Conservation (phyloP, 768 basidiomycete species). For the Trametes punicea region DNA sequence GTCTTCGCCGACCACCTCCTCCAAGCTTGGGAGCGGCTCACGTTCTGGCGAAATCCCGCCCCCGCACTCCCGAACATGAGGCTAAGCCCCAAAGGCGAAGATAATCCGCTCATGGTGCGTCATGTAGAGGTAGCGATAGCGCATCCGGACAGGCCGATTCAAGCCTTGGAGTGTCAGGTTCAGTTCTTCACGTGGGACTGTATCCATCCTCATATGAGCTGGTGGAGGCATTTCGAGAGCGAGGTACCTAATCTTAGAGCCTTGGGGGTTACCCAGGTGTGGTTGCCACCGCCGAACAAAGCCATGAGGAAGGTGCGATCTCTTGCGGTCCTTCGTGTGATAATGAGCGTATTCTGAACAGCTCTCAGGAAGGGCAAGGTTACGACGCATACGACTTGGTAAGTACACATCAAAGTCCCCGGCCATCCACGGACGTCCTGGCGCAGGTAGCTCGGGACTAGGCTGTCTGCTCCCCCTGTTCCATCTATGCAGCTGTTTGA, state of each 20-base stretch:
- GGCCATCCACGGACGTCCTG: neutral
- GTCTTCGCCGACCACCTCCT: constrained; percentile 4
- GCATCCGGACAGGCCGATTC: neutral
- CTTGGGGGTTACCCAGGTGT: constrained; percentile 76
- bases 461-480: neutral
- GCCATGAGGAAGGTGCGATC: constrained; percentile 57
- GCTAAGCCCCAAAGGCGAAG: constrained; percentile 47
- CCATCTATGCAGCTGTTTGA: no score
- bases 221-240: constrained; percentile 75
- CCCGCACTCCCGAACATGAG: constrained; percentile 59
- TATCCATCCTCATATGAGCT: constrained; percentile 53
- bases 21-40: constrained; percentile 7
- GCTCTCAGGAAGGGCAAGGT: constrained; percentile 59
- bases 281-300: constrained; percentile 84
- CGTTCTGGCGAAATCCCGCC: constrained; percentile 19
- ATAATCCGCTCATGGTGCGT: constrained; percentile 69
- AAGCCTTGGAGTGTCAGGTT: constrained; percentile 38
- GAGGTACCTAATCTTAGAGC: constrained; percentile 61
- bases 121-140: neutral
- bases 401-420: constrained; percentile 17
- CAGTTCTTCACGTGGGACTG: constrained; percentile 89
- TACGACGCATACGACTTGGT: constrained; percentile 89
- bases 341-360: neutral
- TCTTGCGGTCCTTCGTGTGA: neutral
- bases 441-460: neutral